phyloP scores from a whole-genome alignment of 2,329 filamentous ascomycete species.

The Nemania bipapillata region DNA sequence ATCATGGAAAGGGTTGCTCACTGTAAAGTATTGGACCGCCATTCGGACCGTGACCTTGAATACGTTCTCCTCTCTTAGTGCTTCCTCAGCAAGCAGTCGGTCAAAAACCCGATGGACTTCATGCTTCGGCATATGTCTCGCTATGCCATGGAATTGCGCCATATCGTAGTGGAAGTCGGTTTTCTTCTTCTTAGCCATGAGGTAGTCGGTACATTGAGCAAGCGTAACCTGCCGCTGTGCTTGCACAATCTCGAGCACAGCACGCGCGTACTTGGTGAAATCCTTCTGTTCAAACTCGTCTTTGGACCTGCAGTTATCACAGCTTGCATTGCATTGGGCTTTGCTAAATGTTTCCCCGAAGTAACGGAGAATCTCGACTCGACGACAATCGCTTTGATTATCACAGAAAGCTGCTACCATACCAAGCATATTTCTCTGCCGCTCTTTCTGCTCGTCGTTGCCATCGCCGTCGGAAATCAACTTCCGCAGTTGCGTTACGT shows the following conservation, averaged over 20 bases:
- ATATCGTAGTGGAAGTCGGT: constrained; percentile 63
- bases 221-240: constrained; percentile 74
- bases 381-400: constrained; percentile 85
- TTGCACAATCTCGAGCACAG: constrained; percentile 75
- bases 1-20: constrained; percentile 53
- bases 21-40: constrained; percentile 76
- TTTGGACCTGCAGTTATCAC: constrained; percentile 88
- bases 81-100: constrained; percentile 76
- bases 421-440: constrained; percentile 85
- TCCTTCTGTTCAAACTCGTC: constrained; percentile 77
- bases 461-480: constrained; percentile 88
- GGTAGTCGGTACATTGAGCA: constrained; percentile 83
- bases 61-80: constrained; percentile 75
- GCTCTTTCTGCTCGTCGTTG: constrained; percentile 79
- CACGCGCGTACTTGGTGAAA: constrained; percentile 77
- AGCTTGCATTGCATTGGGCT: constrained; percentile 76
- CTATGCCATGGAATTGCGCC: constrained; percentile 73
- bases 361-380: constrained; percentile 89
- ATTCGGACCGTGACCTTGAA: constrained; percentile 72
- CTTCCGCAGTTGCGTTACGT: constrained; percentile 76
- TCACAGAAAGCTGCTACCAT: constrained; percentile 89
- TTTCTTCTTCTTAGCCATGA: constrained; percentile 75
- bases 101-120: constrained; percentile 88
- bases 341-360: constrained; percentile 86
- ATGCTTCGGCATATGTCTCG: constrained; percentile 74